A percentile compares a stretch with the other conserved stretches of the same genome.
phyloP scores from a whole-genome alignment of 305 asterid species.

The Fraxinus ornus region DNA sequence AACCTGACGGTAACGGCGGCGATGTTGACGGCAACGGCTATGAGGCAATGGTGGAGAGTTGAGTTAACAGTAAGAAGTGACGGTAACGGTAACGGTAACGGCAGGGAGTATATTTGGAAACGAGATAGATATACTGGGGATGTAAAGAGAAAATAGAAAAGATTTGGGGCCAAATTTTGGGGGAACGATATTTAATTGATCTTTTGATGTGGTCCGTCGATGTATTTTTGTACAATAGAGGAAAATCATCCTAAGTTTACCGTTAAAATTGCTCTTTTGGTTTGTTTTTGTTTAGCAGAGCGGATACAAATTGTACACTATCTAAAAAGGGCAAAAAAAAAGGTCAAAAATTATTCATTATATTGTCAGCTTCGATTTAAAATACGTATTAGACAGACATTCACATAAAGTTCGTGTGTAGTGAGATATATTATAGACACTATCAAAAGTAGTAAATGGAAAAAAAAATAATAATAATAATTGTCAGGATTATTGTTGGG shows the following conservation, averaged over 20 bases:
- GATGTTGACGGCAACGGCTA: slow-evolving; percentile 2
- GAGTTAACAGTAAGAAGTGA: slow-evolving; percentile 30
- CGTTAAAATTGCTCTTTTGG: neutral
- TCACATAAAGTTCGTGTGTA: too few relatives aligned
- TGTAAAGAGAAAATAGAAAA: slow-evolving; percentile 25
- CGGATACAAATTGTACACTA: neutral
- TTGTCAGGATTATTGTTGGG: neutral
- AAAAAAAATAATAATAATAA: too few relatives aligned
- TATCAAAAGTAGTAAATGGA: neutral
- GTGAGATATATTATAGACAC: neutral
- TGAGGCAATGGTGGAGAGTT: slow-evolving; percentile 26
- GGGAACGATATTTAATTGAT: slow-evolving; percentile 10
- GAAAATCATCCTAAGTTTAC: neutral
- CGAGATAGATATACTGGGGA: slow-evolving; percentile 15
- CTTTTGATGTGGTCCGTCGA: slow-evolving; percentile 5
- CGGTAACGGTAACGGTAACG: too few relatives aligned
- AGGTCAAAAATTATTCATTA: neutral
- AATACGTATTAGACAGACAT: neutral
- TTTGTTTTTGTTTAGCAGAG: neutral
- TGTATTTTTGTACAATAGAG: slow-evolving; percentile 19
- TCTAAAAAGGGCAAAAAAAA: neutral
- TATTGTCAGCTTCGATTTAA: neutral
- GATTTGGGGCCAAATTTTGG: slow-evolving; percentile 37
- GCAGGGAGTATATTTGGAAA: slow-evolving; percentile 37
- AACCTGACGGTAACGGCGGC: slow-evolving; percentile 23